Evolutionary conservation across 176 grass and related monocot genomes (phyloP).

Genomic region (Carex littledalei): DNA sequence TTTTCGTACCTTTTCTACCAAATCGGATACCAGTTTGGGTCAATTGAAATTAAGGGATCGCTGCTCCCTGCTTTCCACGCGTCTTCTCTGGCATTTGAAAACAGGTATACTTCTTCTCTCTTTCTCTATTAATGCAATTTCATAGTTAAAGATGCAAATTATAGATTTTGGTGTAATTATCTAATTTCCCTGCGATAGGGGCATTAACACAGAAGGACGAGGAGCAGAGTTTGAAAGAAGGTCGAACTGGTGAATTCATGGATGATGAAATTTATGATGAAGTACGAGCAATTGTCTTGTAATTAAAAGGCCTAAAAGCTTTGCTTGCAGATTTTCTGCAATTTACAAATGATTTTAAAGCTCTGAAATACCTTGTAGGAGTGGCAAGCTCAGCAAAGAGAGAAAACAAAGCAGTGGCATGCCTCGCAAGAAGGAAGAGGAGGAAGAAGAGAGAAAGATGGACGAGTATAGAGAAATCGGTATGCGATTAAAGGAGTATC

Average conservation of each 20-base stretch:
- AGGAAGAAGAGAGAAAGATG: constrained; percentile 56
- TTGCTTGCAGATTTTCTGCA: not conserved
- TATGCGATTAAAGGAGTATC: constrained; percentile 82
- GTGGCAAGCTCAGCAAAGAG: constrained; percentile 64
- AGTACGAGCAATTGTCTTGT: not conserved
- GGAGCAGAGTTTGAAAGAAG: constrained; percentile 1
- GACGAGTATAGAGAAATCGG: constrained; percentile 83
- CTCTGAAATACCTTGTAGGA: not conserved
- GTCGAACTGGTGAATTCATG: not conserved
- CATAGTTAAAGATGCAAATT: not conserved
- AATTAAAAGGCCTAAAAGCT: not conserved
- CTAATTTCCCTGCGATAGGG: not conserved
- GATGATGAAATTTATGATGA: constrained; percentile 14
- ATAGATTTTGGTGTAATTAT: not conserved
- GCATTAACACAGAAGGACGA: not conserved
- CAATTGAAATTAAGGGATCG: not conserved
- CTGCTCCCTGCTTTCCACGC: not conserved
- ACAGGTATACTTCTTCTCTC: not conserved
- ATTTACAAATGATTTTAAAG: not conserved
- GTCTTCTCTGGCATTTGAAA: not conserved
- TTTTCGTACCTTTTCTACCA: not conserved
- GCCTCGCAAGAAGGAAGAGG: constrained; percentile 70
- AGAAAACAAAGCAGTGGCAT: constrained; percentile 86
- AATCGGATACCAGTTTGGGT: not conserved
- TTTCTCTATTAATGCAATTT: not conserved